Base-by-base conservation (phyloP, 73 alveolate species). In the Paramecium octaurelia region DNA sequence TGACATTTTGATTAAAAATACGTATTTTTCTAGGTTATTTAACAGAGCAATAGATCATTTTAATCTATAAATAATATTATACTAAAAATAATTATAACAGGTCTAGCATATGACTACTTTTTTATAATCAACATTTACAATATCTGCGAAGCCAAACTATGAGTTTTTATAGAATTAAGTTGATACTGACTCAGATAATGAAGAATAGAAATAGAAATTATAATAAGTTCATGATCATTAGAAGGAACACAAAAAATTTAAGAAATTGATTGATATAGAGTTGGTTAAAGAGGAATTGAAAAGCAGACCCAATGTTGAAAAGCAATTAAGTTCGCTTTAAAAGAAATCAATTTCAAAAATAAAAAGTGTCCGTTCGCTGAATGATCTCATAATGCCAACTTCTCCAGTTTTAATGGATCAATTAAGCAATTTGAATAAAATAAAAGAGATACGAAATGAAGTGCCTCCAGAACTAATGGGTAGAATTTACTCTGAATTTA, bases 201-300 rank as follows among this genome's bases (percentile, higher is more conserved):
- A 64, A 64, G 27, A 24, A n/a, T 34, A 31, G 4, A 34, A 34
- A 64, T 64, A 27, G 16, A 27, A 64, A 18, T 64, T 31, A 64
- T 10, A 4, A 20, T 29, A 12, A 16, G 23, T 8, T n/a, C 60
- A 36, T 21, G 38, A 36, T 12, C 23, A 31, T 29, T 18, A 35
- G 12, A 64, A 64, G 14, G 84, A 64, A 27, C 44, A 73, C 16
- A 73, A 80, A 44, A 48, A 80, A 48, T 10, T 40, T 23, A 80
- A 80, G 48, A 80, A 46, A 80, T 34, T 20, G 16, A 80, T 80
- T 18, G 91, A 80, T 80, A 80, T 80, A 14, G 91, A 80, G 10
- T 40, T 43, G 18, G 34, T 80, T 7, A 80, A 80, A 29, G 43
- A 80, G 27, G 91, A 80, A 46, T 48, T 80, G 34, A 42, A 8